phyloP scores from a whole-genome alignment of 1,139 yeast genomes.

The Tardiomyces blankii region DNA sequence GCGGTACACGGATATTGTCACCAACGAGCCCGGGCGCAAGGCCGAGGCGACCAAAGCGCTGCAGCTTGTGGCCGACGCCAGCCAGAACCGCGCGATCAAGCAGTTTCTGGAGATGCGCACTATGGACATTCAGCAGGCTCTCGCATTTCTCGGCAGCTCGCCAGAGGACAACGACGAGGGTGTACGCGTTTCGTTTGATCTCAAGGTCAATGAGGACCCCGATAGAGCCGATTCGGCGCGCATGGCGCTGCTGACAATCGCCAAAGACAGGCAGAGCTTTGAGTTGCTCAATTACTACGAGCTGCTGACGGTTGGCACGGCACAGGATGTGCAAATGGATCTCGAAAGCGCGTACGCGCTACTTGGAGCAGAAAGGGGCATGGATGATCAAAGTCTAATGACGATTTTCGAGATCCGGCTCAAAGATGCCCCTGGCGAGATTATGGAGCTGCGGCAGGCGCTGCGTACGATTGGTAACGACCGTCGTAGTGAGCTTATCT shows the following conservation, averaged over 20 bases:
- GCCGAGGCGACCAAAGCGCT: slow-evolving; percentile 12
- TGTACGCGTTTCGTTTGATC: slow-evolving; percentile 47
- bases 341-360: slow-evolving; percentile 45
- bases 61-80: slow-evolving; percentile 12
- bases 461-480: slow-evolving; percentile 22
- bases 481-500: slow-evolving; percentile 17
- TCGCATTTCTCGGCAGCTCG: slow-evolving; percentile 47
- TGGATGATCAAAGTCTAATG: slow-evolving; percentile 12
- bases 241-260: slow-evolving; percentile 47
- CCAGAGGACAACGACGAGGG: slow-evolving; percentile 69
- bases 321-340: slow-evolving; percentile 15
- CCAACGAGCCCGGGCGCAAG: slow-evolving; percentile 9
- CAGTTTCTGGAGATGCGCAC: slow-evolving; percentile 45
- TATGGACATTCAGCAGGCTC: slow-evolving; percentile 44
- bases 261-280: slow-evolving; percentile 40
- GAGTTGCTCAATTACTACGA: slow-evolving; percentile 24
- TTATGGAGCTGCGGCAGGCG: slow-evolving; percentile 24
- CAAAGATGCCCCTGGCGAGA: slow-evolving; percentile 21
- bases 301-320: slow-evolving; percentile 8
- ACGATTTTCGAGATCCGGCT: slow-evolving; percentile 22
- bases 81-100: slow-evolving; percentile 32
- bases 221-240: slow-evolving; percentile 34
- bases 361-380: slow-evolving; percentile 34
- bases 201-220: slow-evolving; percentile 34
- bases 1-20: slow-evolving; percentile 4